These are phyloP conservation scores for Boechera retrofracta DNA, from an alignment of 345 rosid species.

Conservation along the genomic window DNA sequence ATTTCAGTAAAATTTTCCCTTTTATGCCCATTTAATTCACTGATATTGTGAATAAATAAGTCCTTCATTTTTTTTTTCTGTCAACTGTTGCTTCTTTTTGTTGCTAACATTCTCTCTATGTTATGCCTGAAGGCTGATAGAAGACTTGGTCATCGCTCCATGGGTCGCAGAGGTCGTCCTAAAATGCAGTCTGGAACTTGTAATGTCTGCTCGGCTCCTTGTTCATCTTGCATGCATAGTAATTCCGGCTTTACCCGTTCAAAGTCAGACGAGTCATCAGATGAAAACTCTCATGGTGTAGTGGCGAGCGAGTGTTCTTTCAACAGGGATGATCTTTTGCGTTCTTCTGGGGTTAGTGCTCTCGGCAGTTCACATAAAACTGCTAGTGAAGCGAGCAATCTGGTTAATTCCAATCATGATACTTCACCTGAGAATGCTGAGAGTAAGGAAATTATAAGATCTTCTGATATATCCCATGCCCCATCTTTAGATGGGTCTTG, in stretches of 20 bases:
- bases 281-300: conserved; percentile 62
- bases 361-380: conserved; percentile 46
- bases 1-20: not conserved
- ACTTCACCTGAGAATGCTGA: conserved; percentile 59
- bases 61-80: not conserved
- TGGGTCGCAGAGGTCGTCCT: conserved; percentile 52
- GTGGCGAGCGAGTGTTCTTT: conserved; percentile 62
- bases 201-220: conserved; percentile 77
- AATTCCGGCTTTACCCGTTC: conserved; percentile 52
- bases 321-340: conserved; percentile 50
- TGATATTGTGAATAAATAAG: not conserved
- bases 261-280: conserved; percentile 64
- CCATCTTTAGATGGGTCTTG: conserved; percentile 45
- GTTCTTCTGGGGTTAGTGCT: conserved; percentile 41
- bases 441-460: conserved; percentile 55
- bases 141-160: conserved; percentile 29
- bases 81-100: not conserved
- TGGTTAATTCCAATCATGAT: conserved; percentile 58
- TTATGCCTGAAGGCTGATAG: conserved; percentile 39
- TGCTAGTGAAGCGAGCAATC: conserved; percentile 63
- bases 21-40: not conserved
- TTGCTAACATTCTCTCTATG: conserved; percentile 7
- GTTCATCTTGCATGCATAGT: conserved; percentile 86
- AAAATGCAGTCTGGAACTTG: conserved; percentile 73
- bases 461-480: conserved; percentile 50